Base-by-base conservation (phyloP, 2,329 filamentous ascomycete genomes). In the Pseudopithomyces chartarum region DNA sequence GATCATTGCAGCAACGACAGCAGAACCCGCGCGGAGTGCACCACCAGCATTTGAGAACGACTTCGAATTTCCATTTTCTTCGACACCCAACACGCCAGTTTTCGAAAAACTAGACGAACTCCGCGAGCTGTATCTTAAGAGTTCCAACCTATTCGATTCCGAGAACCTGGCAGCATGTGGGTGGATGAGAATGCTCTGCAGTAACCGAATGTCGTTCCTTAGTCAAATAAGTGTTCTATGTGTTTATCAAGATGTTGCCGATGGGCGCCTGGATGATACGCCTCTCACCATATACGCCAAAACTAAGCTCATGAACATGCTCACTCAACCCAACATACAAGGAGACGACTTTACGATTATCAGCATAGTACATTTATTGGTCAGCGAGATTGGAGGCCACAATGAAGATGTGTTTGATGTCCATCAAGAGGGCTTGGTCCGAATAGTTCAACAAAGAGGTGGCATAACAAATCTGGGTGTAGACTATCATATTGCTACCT, bases 201-300 rank as follows among this genome's bases (percentile, higher is more conserved):
- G 59, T 44, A 66, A 64, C 32, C 65, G 52, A 26, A 65, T 72
- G 52, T 70, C 69, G 1, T 71, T 74, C 29, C 64, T 75, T n/a
- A 70, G 71, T 36, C 71, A 74, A 50, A 64, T 73, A 39, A 69
- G 66, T 55, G 63, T 65, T n/a, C 52, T 63, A n/a, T 69, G 70
- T 51, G 69, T 73, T 19, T 75, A 68, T 54, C 65, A 70, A 52
- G 72, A 75, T 49, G 54, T 72, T 13, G 51, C 56, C 11, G 67
- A 73, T 39, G 67, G 69, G 4, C 54, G 66, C 7, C 32, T 70
- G 22, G 61, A 69, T 32, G 72, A 75, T 44, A 71, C 63, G 48
- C 55, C 61, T 7, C 63, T 71, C 32, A 75, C 71, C 7, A 65
- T 73, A 33, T 67, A 65, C 53, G 71, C 66, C n/a, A 73, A 73